phyloP scores from a whole-genome alignment of 495 filamentous ascomycete genomes.

The Cenococcum geophilum region DNA sequence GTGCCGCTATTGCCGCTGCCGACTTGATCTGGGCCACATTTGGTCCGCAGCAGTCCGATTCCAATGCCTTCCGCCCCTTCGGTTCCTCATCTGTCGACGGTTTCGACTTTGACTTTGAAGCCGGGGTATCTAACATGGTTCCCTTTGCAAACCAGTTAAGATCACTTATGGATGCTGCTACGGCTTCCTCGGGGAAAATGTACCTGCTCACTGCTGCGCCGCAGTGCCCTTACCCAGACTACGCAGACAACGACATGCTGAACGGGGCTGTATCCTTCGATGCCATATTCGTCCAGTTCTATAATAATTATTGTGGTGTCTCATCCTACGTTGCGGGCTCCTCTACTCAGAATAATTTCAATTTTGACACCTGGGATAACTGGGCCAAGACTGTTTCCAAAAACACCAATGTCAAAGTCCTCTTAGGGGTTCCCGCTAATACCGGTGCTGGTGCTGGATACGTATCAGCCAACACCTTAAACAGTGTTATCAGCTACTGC shows the following conservation, averaged over 20 bases:
- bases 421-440: conserved; percentile 61
- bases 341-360: conserved; percentile 53
- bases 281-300: conserved; percentile 29
- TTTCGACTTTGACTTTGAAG: conserved; percentile 35
- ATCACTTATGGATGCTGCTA: conserved; percentile 21
- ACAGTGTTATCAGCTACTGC: conserved; percentile 22
- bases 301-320: conserved; percentile 57
- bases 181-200: conserved; percentile 10
- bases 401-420: conserved; percentile 59
- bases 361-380: conserved; percentile 63
- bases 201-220: conserved; percentile 30
- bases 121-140: conserved; percentile 25
- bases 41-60: conserved; percentile 23
- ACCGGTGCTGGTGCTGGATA: conserved; percentile 55
- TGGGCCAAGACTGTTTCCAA: conserved; percentile 58
- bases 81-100: conserved; percentile 28
- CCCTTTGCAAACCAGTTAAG: conserved; percentile 27
- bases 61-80: conserved; percentile 27
- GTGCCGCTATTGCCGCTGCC: conserved; percentile 19
- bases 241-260: conserved; percentile 28
- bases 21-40: conserved; percentile 29
- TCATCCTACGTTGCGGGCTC: conserved; percentile 45
- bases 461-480: conserved; percentile 42
- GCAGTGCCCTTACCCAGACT: conserved; percentile 28
- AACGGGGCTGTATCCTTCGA: conserved; percentile 20